Evolutionary conservation across 805 yeast species (phyloP), one percentile per base, ranked within the genome.

Genomic region (Suhomyces prunicola): DNA sequence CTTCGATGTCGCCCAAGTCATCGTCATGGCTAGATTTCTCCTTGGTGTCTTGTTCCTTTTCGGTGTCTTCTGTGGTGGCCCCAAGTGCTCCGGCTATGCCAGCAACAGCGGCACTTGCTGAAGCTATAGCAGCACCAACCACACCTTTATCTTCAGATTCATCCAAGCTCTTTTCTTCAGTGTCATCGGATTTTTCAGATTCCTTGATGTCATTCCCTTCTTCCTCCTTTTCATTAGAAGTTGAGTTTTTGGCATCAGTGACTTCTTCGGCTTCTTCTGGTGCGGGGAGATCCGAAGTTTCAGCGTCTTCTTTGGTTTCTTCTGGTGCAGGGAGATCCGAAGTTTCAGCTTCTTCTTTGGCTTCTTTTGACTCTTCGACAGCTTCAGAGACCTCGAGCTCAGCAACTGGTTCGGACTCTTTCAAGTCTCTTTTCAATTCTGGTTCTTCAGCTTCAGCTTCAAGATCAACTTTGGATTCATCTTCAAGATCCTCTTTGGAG

Each of bases 1-100:
- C 61, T 26, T 70, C 71, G 23, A 69, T 66, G 19, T 63, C 65
- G 10, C 67, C 74, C 5, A 57, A 57, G 10, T 56, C 66, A 6
- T 57, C 57, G n/a, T 29, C 39, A 17, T 39, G 15, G 41, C 44
- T 19, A 19, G 19, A 19, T 29, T 29, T 29, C 13, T 9, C 31
- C 31, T 27, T 27, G 13, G 4, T 10, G 12, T 29, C 33, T 29
- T 29, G 13, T 41, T 41, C 15, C 5, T 40, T 12, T 10, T 36
- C 13, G 1, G 2, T 9, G 22, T 39, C 24, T 39, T 15, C 42
- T 17, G 10, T 10, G 42, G 42, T 39, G 24, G 22, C 24, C 9
- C 42, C 42, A 39, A 39, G 15, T 17, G 42, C 24, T 17, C 17
- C 24, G 9, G 42, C 42, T 9, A 39, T 39, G 42, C 42, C 41